Evolutionary conservation across 2,329 filamentous ascomycete genomes (phyloP).

Genomic region (Claviceps sp.): DNA sequence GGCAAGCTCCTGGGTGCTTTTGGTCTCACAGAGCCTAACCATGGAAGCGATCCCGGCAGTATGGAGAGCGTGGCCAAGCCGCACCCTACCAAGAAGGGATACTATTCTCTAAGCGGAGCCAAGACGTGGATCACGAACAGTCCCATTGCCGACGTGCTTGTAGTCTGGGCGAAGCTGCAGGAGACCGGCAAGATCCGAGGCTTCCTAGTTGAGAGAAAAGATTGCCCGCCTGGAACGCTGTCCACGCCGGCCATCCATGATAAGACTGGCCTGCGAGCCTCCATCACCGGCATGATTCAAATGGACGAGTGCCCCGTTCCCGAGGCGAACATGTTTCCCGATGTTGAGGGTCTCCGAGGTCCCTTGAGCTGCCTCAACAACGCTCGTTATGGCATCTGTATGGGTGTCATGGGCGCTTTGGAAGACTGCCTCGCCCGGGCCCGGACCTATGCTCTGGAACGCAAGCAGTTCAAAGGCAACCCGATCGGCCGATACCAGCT

Average conservation of each 20-base stretch:
- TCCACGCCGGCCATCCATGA: conserved; percentile 88
- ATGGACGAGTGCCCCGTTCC: conserved; percentile 83
- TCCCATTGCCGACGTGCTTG: conserved; percentile 69
- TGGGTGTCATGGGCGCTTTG: conserved; percentile 84
- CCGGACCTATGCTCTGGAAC: conserved; percentile 76
- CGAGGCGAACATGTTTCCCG: conserved; percentile 84
- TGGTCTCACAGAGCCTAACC: conserved; percentile 83
- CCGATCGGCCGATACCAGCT: conserved; percentile 93
- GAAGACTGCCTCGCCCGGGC: conserved; percentile 81
- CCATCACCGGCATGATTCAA: conserved; percentile 95
- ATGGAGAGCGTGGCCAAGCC: conserved; percentile 83
- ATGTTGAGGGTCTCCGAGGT: conserved; percentile 72
- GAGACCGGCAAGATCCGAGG: conserved; percentile 89
- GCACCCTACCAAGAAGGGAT: conserved; percentile 73
- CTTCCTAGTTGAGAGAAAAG: conserved; percentile 74
- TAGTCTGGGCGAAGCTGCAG: conserved; percentile 89
- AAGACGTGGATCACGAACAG: conserved; percentile 98
- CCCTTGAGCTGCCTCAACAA: conserved; percentile 93
- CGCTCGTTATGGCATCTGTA: conserved; percentile 83
- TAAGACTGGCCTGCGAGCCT: conserved; percentile 88
- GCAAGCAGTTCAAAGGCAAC: conserved; percentile 93
- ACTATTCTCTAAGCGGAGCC: conserved; percentile 62
- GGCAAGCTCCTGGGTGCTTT: conserved; percentile 76
- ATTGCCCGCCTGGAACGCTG: conserved; percentile 76
- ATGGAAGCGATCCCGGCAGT: conserved; percentile 79